A percentile compares a stretch with the other conserved stretches of the same genome.
Conservation (phyloP, 148 eudicot genomes). For the Chenopodium album region DNA sequence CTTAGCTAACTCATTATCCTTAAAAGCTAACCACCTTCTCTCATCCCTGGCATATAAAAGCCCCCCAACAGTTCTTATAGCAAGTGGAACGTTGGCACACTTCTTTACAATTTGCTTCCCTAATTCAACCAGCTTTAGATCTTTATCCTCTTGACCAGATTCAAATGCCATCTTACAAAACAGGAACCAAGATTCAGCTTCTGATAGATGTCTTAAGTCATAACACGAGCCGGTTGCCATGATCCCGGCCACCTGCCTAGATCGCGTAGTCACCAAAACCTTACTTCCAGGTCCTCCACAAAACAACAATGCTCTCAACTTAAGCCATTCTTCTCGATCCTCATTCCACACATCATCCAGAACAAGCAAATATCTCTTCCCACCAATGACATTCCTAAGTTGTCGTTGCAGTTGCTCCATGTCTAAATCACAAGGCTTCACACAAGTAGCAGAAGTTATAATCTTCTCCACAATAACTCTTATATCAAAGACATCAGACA, state of each 20-base stretch:
- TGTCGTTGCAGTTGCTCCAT: conserved; percentile 15
- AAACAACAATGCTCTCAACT: conserved; percentile 17
- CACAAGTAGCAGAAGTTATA: neutral
- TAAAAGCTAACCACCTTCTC: conserved; percentile 12
- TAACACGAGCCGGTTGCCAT: conserved; percentile 5
- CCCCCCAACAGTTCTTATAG: conserved; percentile 13
- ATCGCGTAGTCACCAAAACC: conserved; percentile 21
- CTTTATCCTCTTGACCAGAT: neutral
- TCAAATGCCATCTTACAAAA: conserved; percentile 9
- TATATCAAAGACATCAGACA: conserved; percentile 9
- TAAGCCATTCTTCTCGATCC: conserved; percentile 20
- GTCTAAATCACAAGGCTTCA: neutral
- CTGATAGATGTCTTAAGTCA: conserved; percentile 9
- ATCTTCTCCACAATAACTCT: conserved; percentile 13
- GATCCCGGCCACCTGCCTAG: conserved; percentile 3
- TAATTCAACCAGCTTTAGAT: neutral
- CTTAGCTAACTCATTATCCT: neutral
- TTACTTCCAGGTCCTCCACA: conserved; percentile 18
- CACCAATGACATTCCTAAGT: neutral
- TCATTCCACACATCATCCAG: conserved; percentile 26
- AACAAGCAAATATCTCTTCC: conserved; percentile 24
- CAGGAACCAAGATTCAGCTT: conserved; percentile 17
- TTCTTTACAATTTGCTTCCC: conserved; percentile 25
- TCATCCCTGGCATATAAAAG: conserved; percentile 9
- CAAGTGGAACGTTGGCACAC: conserved; percentile 20